Base-by-base conservation (phyloP, 352 stramenopile species). In the Phytophthora cactorum region DNA sequence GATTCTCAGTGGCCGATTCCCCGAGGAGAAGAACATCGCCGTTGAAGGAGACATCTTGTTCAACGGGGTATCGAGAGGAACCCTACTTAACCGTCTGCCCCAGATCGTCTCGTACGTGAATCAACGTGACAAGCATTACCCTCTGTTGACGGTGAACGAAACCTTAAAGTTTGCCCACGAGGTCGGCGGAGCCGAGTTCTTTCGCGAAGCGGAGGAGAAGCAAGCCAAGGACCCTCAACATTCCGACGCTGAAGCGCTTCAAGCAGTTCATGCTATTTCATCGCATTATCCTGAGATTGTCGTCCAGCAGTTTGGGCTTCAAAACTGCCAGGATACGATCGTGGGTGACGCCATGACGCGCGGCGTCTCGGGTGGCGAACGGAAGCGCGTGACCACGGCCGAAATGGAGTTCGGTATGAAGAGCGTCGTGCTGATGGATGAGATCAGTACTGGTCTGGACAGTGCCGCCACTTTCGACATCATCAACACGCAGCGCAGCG, bases 391-490 rank as follows among this genome's bases (percentile, higher is more conserved):
- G 1, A 74, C 87, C 27, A 91, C 62, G 3, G 53, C 36, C 2
- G 62, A 69, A 34, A 98, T 98, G 84, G 72, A 96, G 51, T 85
- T 93, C 53, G 76, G 78, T 32, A 73, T 78, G 46, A 82, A 86
- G 63, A 82, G 74, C 52, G 78, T 97, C 28, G 60, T 81, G 28
- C 84, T 95, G 27, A 86, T 88, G 68, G 94, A 98, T 69, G 88
- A 96, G 78, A 97, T 98, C 67, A 96, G 84, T 63, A 98, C 92
- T 12, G 95, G 95, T 3, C 78, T 98, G 75, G 57, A 92, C 89
- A 74, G 72, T 93, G 52, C 74, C 86, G 32, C 93, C 66, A 81
- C 68, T 8, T 77, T 59, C 52, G 70, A 77, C 46, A 77, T 77
- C 55, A 71, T 77, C 52, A 71, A 68, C 45, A 77, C 64, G 5